Base-by-base conservation (phyloP, 108 stramenopile species). In the Heterococcus sp. region DNA sequence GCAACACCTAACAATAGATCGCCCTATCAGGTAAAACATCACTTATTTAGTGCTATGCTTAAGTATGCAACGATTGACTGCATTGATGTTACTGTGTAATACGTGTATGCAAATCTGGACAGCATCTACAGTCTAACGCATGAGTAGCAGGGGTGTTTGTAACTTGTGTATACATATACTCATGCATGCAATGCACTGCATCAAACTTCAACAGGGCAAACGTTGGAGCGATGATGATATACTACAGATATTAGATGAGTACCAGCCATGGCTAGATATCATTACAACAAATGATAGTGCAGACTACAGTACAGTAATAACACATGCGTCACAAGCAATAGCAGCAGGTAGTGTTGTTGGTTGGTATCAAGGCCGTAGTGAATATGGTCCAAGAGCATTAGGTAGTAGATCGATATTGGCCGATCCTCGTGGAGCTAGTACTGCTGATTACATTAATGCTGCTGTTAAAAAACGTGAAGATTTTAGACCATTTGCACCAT, bases 401-500 rank as follows among this genome's bases (percentile, higher is more conserved):
- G 96, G 96, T 1, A 92, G 93, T 89, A 91, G 96, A 5, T 94
- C 93, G 66, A 92, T 97, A 36, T 68, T 97, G 58, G 95, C 95
- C 2, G 93, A 94, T 85, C 95, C 96, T 8, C 83, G 94, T 14
- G 89, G 91, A 34, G 91, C 91, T 37, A 90, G 89, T 11, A 79
- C 94, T 14, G 92, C 93, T 3, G 84, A 93, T 8, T 92, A 91
- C 66, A 94, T 97, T 66, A 97, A 95, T 69, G 79, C 92, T 68
- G 76, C 89, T 58, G 93, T 95, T 5, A 97, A 95, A 70, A 78
- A 68, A 30, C 68, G 96, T 71, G 96, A 97, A 81, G 91, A 87
- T 38, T 97, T 95, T 70, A 91, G 97, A 29, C 95, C 97, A 0
- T 95, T 97, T 82, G 95, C 95, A 36, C 95, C 97, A 3, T 92